Evolutionary conservation across 2,329 filamentous ascomycete genomes (phyloP).

Genomic region (Trichoderma sp.): DNA sequence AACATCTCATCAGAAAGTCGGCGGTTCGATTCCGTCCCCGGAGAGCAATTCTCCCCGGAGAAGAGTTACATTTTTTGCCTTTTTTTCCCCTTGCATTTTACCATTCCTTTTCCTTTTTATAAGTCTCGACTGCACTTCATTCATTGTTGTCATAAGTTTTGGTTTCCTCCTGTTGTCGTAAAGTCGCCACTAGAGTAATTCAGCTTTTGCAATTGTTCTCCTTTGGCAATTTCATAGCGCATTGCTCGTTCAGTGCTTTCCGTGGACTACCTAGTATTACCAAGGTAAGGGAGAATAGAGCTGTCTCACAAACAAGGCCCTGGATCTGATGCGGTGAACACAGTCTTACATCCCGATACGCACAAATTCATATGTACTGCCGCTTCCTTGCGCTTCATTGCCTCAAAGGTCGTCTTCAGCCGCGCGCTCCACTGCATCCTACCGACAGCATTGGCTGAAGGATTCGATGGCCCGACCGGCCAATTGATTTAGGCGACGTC

Average conservation of each 20-base stretch:
- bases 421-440: background rate
- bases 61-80: constrained; percentile 28
- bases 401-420: background rate
- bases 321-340: constrained; percentile 8
- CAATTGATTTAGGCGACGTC: constrained; percentile 7
- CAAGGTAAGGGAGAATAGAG: background rate
- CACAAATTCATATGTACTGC: background rate
- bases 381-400: background rate
- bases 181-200: too few species aligned
- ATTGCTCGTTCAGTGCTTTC: too few species aligned
- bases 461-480: constrained; percentile 14
- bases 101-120: background rate
- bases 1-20: constrained; percentile 27
- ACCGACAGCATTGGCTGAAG: background rate
- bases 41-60: constrained; percentile 28
- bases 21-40: constrained; percentile 30
- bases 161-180: background rate
- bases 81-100: background rate
- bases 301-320: background rate
- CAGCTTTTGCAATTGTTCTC: too few species aligned
- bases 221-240: background rate
- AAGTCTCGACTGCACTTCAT: too few species aligned
- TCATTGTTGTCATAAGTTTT: background rate
- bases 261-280: too few species aligned
- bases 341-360: background rate